These are phyloP conservation scores for Pleurotus ostreatus DNA, from an alignment of 768 basidiomycete species.

Conservation along the genomic window DNA sequence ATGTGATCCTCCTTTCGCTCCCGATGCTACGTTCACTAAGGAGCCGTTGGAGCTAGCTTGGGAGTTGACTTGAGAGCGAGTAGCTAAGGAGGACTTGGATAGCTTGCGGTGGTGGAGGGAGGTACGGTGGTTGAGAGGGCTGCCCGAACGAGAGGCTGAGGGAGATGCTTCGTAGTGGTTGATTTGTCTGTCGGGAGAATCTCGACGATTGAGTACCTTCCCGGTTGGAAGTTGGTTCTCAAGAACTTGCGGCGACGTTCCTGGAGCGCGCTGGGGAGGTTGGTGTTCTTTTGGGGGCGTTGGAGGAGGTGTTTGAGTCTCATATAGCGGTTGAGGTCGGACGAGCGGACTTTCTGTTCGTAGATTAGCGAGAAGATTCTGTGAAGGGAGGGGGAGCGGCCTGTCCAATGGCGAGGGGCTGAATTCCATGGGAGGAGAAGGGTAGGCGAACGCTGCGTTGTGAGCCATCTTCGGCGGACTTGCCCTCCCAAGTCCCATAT, in stretches of 20 bases:
- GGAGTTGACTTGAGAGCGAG: neutral
- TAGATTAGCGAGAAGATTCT: neutral
- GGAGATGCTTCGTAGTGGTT: neutral
- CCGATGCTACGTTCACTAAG: neutral
- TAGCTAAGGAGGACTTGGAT: neutral
- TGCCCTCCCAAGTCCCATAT: neutral
- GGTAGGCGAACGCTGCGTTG: neutral
- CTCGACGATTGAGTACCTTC: neutral
- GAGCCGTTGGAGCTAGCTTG: neutral
- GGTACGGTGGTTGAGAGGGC: neutral
- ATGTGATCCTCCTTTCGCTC: neutral
- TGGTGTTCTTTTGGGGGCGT: neutral
- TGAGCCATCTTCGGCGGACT: neutral
- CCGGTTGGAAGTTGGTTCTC: neutral
- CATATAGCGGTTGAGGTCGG: neutral
- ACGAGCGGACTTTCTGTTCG: neutral
- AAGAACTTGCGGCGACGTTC: neutral
- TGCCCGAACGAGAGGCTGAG: conserved; percentile 5
- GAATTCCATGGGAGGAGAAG: conserved; percentile 8
- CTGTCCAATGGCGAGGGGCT: conserved; percentile 2
- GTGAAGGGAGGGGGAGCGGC: neutral
- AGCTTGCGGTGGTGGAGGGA: neutral
- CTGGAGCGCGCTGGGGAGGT: neutral
- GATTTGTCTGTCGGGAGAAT: neutral
- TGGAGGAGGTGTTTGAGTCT: neutral